Evolutionary conservation across 495 filamentous ascomycete genomes (phyloP).

Genomic region (Beverwykella pulmonaria): DNA sequence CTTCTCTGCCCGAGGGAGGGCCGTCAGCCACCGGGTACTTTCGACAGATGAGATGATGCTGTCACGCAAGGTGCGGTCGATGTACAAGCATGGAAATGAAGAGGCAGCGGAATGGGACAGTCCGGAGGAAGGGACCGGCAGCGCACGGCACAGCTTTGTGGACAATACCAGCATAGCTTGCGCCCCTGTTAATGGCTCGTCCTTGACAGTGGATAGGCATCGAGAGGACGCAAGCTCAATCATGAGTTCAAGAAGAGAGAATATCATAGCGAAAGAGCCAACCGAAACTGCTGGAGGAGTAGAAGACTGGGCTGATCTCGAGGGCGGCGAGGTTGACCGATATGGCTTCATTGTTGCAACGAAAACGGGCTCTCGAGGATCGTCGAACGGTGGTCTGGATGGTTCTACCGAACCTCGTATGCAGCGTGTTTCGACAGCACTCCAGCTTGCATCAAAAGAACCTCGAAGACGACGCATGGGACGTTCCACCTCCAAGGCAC

Average conservation of each 20-base stretch:
- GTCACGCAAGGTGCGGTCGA: constrained; percentile 84
- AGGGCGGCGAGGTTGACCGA: constrained; percentile 83
- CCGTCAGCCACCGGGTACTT: constrained; percentile 52
- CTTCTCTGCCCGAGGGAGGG: constrained; percentile 44
- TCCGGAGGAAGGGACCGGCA: constrained; percentile 52
- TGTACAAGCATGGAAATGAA: constrained; percentile 79
- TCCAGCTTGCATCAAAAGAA: constrained; percentile 65
- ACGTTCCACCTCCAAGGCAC: constrained; percentile 52
- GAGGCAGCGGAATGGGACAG: constrained; percentile 55
- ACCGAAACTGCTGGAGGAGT: constrained; percentile 77
- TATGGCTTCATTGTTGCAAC: constrained; percentile 86
- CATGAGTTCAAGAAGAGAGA: constrained; percentile 29
- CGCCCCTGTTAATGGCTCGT: constrained; percentile 32
- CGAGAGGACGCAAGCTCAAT: constrained; percentile 19
- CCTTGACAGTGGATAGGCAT: constrained; percentile 28
- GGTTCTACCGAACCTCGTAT: constrained; percentile 53
- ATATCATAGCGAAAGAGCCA: constrained; percentile 53
- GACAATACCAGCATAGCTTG: constrained; percentile 55
- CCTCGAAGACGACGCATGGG: constrained; percentile 61
- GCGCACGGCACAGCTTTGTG: constrained; percentile 56
- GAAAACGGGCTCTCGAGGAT: constrained; percentile 39
- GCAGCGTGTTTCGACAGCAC: constrained; percentile 67
- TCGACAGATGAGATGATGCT: constrained; percentile 83
- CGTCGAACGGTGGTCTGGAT: constrained; percentile 17
- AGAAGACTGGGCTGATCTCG: constrained; percentile 93